phyloP scores from a whole-genome alignment of 306 rosid species.

The Clitoria ternatea region DNA sequence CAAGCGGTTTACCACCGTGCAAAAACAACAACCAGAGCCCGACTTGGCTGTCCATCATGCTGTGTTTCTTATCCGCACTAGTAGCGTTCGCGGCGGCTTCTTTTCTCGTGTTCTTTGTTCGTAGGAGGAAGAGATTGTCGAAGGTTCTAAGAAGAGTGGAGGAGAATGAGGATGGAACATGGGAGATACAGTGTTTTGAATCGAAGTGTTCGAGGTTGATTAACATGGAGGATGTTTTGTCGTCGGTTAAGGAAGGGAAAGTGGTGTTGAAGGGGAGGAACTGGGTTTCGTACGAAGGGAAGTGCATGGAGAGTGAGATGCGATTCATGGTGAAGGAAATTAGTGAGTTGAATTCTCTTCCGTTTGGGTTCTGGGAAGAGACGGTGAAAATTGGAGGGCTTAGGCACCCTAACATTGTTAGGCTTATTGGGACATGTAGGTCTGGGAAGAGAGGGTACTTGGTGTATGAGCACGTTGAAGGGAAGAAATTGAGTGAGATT shows the following conservation, averaged over 20 bases:
- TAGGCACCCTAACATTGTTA: constrained; percentile 52
- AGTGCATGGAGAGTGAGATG: constrained; percentile 34
- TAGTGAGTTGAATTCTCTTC: constrained; percentile 27
- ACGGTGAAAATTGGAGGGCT: constrained; percentile 44
- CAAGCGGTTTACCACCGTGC: constrained; percentile 64
- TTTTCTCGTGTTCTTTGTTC: constrained; percentile 26
- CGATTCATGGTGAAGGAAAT: constrained; percentile 56
- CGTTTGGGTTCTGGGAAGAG: constrained; percentile 50
- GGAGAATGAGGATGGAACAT: constrained; percentile 54
- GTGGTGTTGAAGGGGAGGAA: constrained; percentile 39
- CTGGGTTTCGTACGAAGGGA: constrained; percentile 46
- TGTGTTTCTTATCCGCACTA: constrained; percentile 35
- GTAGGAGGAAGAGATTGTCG: constrained; percentile 30
- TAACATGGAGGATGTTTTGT: constrained; percentile 44
- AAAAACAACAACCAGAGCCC: constrained; percentile 18
- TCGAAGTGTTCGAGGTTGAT: constrained; percentile 32
- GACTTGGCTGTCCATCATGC: constrained; percentile 42
- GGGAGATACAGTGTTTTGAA: constrained; percentile 67
- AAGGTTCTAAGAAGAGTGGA: constrained; percentile 39
- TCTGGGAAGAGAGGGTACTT: constrained; percentile 56
- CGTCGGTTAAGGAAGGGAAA: constrained; percentile 42
- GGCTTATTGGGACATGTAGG: constrained; percentile 48
- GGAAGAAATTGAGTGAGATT: constrained; percentile 36
- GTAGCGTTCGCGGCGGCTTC: constrained; percentile 22
- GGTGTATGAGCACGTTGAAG: constrained; percentile 48